Conservation (phyloP, 768 basidiomycete genomes). For the Tylopilus intermedius region DNA sequence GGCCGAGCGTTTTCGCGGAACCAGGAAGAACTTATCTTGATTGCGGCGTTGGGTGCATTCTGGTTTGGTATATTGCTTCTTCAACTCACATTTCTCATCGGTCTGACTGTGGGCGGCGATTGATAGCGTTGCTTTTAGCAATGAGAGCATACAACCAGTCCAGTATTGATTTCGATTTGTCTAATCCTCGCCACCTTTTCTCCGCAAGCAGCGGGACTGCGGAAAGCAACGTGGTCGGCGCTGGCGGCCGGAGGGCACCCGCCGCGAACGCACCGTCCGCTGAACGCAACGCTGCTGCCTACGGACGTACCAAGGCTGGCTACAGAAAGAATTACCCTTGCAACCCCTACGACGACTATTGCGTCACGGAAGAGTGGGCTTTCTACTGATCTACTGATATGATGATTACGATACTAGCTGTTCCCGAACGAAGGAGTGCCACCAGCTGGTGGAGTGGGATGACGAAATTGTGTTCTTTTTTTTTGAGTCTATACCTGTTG, state of each 20-base stretch:
- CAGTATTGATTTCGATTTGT: constrained; percentile 25
- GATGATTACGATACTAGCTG: background rate
- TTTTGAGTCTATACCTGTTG: constrained; percentile 18
- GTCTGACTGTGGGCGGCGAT: constrained; percentile 3
- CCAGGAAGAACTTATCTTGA: constrained; percentile 72
- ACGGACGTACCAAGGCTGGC: constrained; percentile 29
- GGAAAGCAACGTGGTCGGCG: constrained; percentile 32
- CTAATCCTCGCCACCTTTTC: constrained; percentile 29
- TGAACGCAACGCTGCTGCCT: constrained; percentile 29
- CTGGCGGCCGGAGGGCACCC: constrained; percentile 26
- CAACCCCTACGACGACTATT: constrained; percentile 55
- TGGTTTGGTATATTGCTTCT: constrained; percentile 60
- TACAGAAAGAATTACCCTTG: constrained; percentile 49
- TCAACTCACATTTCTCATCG: background rate
- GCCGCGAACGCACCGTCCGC: constrained; percentile 20
- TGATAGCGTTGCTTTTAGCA: constrained; percentile 39
- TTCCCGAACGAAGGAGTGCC: background rate
- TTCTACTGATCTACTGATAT: constrained; percentile 34
- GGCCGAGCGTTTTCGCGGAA: constrained; percentile 59
- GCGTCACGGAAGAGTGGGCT: constrained; percentile 67
- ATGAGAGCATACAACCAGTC: constrained; percentile 36
- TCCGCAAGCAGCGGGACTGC: constrained; percentile 32
- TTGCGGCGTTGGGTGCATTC: constrained; percentile 66
- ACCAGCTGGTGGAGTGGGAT: background rate
- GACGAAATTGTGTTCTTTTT: constrained; percentile 11